Evolutionary conservation across 495 filamentous ascomycete species (phyloP), one percentile per base, ranked within the genome.

Genomic region (Penicillium psychrofluorescens): DNA sequence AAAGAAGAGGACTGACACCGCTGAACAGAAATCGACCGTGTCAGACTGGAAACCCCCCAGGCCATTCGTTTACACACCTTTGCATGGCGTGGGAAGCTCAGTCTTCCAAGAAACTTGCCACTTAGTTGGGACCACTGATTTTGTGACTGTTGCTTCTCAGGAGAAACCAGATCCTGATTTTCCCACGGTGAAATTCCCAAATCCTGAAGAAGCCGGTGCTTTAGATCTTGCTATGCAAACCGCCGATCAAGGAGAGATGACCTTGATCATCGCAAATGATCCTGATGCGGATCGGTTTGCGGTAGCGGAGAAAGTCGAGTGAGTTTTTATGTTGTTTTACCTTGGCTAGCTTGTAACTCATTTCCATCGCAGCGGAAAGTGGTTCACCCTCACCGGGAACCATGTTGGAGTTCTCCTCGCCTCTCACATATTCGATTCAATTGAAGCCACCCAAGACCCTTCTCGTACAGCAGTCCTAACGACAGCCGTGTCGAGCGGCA

Each of bases 211-310:
- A 53, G 70, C 72, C 33, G 82, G 81, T 11, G 81, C 83, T 9
- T 58, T 88, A n/a, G 73, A 85, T 49, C 67, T 86, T 22, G 76
- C 84, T 9, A 77, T 77, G 29, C 42, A 66, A 39, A 70, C 70
- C 8, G 84, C 82, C 34, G 71, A 81, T 33, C 47, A 54, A 37
- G 47, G 70, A 15, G 60, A 59, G 13, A 65, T 74, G 50, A 55
- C 54, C 11, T 49, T 86, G 9, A 71, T 88, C 32, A 57, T 86
- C 38, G 82, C 84, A 15, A 83, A 76, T 43, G 84, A 88, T 50
- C 84, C 84, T 8, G 84, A 88, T 55, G 84, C 84, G 9, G 84
- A 88, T 63, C 79, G 84, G 9, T 79, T 88, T 44, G 78, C 83
- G 14, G 79, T 70, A 13, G 84, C 82, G 7, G 76, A 84, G 56